These are phyloP conservation scores for Catenaria anguillulae DNA, from an alignment of 371 early-diverging fungal species.

Conservation along the genomic window DNA sequence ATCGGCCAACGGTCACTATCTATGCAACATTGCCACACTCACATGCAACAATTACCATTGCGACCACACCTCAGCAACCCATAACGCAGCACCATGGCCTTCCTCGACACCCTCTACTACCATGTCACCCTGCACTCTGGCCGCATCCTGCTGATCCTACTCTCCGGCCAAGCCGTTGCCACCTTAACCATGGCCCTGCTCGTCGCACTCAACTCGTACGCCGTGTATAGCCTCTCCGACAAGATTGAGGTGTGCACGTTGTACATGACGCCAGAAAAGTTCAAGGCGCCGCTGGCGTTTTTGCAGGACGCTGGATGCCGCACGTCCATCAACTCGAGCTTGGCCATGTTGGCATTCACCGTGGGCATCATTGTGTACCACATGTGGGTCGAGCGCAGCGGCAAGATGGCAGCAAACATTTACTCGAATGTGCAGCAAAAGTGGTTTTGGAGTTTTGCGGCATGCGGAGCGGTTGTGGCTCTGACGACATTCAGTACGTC, in stretches of 20 bases:
- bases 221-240: background rate
- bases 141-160: background rate
- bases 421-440: background rate
- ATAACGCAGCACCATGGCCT: background rate
- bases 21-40: no score
- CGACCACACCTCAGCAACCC: background rate
- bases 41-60: background rate
- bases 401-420: background rate
- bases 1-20: no score
- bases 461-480: background rate
- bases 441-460: background rate
- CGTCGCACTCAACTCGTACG: background rate
- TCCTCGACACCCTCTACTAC: conserved; percentile 3
- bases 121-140: background rate
- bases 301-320: background rate
- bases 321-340: background rate
- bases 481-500: background rate
- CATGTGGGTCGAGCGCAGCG: background rate
- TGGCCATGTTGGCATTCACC: background rate
- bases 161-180: background rate
- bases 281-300: background rate
- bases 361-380: background rate
- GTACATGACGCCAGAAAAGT: background rate
- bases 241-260: background rate
- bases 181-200: background rate